Base-by-base conservation (phyloP, 495 filamentous ascomycete genomes). In the Aspergillus carlsbadensis region DNA sequence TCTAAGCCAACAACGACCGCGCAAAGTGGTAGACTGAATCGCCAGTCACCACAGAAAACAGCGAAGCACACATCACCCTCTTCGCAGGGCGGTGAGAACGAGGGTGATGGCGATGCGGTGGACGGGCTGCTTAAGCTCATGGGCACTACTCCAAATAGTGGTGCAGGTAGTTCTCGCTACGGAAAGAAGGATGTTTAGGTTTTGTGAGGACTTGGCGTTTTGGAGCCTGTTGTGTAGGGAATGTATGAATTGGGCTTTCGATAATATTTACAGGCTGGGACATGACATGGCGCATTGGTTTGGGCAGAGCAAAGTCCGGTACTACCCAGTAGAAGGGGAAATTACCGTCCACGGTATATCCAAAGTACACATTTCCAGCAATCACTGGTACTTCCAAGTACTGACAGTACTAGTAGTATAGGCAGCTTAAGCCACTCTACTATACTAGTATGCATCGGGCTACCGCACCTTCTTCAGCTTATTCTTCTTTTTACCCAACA, bases 401-500 rank as follows among this genome's bases (percentile, higher is more conserved):
- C n/a, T n/a, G n/a, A n/a, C n/a, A n/a, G n/a, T n/a, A 29, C 4
- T 29, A 29, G 26, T 29, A 29, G 26, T 8, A 4, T 29, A 4
- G 26, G 26, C 8, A 29, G 4, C 26, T 3, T 8, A 4, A 29
- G 26, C 8, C 26, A 8, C 4, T 29, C 8, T 29, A 29, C 26
- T 29, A 29, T 8, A 29, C 8, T 3, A 4, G 10, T 34, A n/a
- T n/a, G n/a, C n/a, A n/a, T n/a, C n/a, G n/a, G 14, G 21, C 57
- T 60, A 78, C 55, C 73, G 66, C 21, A 75, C 69, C 63, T 77
- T 77, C 65, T 77, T 77, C 59, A 79, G 58, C 64, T 73, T 78
- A 52, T 77, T 75, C 35, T 68, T 64, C 64, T 73, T 76, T 17
- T 74, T 62, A 24, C 76, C 76, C 50, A 77, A 51, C n/a, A 96